A percentile compares a stretch with the other conserved stretches of the same genome.
Conservation (phyloP, 495 filamentous ascomycete genomes). For the Penicillium ochrochloron region DNA sequence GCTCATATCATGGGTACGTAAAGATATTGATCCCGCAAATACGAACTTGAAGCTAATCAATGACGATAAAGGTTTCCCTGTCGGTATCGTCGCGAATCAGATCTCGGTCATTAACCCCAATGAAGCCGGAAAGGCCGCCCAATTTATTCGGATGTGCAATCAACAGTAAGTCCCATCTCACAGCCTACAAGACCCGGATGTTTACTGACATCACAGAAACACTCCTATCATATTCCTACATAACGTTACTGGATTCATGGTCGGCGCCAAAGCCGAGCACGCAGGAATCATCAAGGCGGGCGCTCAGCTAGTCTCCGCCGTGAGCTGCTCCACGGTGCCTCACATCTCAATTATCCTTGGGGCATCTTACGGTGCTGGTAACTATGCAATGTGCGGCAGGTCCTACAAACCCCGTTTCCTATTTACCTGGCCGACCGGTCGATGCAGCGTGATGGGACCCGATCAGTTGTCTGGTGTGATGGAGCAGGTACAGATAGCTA, state of each 20-base stretch:
- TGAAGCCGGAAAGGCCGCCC: constrained; percentile 35
- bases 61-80: constrained; percentile 24
- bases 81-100: constrained; percentile 41
- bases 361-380: constrained; percentile 41
- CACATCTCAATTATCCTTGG: constrained; percentile 40
- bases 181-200: too few species aligned
- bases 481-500: constrained; percentile 32
- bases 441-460: constrained; percentile 42
- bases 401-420: constrained; percentile 37
- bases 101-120: constrained; percentile 35
- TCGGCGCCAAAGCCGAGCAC: constrained; percentile 38
- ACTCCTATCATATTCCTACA: constrained; percentile 40
- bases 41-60: not conserved
- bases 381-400: constrained; percentile 43
- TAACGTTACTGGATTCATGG: constrained; percentile 45
- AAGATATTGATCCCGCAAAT: not conserved
- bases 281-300: constrained; percentile 41
- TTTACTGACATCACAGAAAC: constrained; percentile 17
- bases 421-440: constrained; percentile 41
- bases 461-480: constrained; percentile 40
- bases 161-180: constrained; percentile 25
- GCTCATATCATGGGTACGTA: constrained; percentile 36
- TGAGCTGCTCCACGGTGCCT: constrained; percentile 37
- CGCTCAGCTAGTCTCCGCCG: constrained; percentile 38
- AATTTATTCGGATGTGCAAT: constrained; percentile 41